Percentiles rank a stretch among this genome's conserved stretches.
These are phyloP conservation scores for Luffa aegyptiaca DNA, from an alignment of 306 rosid species.

Conservation along the genomic window DNA sequence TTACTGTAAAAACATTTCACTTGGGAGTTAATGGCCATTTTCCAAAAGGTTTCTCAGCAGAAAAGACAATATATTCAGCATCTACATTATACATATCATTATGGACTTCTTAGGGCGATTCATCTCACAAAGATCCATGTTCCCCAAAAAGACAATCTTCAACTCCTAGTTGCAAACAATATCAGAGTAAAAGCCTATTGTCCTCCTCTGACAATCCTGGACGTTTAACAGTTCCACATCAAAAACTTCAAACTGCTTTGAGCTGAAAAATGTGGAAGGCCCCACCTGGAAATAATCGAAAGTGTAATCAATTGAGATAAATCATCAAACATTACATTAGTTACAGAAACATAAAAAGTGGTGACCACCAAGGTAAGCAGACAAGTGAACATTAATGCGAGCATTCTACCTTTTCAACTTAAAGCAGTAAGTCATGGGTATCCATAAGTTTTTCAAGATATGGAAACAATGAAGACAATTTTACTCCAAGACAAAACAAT, in stretches of 20 bases:
- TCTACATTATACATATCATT: not conserved
- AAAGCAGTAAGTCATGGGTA: not conserved
- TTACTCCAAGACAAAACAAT: not conserved
- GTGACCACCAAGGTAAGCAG: not conserved
- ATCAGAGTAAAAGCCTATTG: constrained; percentile 83
- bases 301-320: not conserved
- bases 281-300: constrained; percentile 62
- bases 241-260: constrained; percentile 93
- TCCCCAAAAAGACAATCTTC: not conserved
- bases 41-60: not conserved
- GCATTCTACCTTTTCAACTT: not conserved
- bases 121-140: not conserved
- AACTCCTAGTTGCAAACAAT: constrained; percentile 44
- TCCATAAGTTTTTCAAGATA: not conserved
- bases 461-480: not conserved
- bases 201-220: constrained; percentile 76
- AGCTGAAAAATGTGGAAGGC: constrained; percentile 93
- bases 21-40: not conserved
- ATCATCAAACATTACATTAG: not conserved
- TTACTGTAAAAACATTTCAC: not conserved
- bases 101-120: not conserved
- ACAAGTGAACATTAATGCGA: not conserved
- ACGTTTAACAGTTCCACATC: constrained; percentile 74
- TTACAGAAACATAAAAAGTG: not conserved
- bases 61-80: not conserved